Percentiles rank a stretch among this genome's conserved stretches.
These are phyloP conservation scores for Flaveria brownii DNA, from an alignment of 129 eudicot species.

Conservation along the genomic window DNA sequence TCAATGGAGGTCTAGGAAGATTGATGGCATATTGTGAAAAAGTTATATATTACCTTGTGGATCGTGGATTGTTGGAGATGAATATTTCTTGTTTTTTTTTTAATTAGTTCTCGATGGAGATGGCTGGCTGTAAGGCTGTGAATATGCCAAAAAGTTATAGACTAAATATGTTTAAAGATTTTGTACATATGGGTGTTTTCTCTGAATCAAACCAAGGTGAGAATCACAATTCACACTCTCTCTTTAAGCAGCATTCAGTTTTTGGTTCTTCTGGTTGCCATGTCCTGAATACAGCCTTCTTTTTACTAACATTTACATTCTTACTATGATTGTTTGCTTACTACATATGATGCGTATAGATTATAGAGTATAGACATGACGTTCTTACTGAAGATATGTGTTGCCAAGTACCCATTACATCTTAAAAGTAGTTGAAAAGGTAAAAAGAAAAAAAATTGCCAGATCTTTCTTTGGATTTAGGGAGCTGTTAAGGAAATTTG, in stretches of 20 bases:
- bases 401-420: background rate
- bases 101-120: slow-evolving; percentile 71
- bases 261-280: background rate
- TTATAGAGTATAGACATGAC: background rate
- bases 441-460: background rate
- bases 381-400: background rate
- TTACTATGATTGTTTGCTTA: background rate
- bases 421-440: background rate
- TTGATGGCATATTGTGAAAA: background rate
- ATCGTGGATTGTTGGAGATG: slow-evolving; percentile 12
- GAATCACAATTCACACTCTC: slow-evolving; percentile 2
- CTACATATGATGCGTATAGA: background rate
- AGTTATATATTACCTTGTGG: slow-evolving; percentile 5
- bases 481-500: background rate
- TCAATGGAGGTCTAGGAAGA: slow-evolving; percentile 8
- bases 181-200: slow-evolving; percentile 64
- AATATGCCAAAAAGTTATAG: slow-evolving; percentile 62
- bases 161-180: slow-evolving; percentile 45
- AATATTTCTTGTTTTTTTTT: background rate
- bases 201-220: slow-evolving; percentile 73
- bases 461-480: background rate
- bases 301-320: background rate
- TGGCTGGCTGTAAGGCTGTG: slow-evolving; percentile 49
- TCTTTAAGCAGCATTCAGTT: background rate
- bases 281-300: background rate